Percentiles rank a stretch among this genome's conserved stretches.
phyloP scores from a whole-genome alignment of 305 asterid genomes.

The Solanum hybrid region DNA sequence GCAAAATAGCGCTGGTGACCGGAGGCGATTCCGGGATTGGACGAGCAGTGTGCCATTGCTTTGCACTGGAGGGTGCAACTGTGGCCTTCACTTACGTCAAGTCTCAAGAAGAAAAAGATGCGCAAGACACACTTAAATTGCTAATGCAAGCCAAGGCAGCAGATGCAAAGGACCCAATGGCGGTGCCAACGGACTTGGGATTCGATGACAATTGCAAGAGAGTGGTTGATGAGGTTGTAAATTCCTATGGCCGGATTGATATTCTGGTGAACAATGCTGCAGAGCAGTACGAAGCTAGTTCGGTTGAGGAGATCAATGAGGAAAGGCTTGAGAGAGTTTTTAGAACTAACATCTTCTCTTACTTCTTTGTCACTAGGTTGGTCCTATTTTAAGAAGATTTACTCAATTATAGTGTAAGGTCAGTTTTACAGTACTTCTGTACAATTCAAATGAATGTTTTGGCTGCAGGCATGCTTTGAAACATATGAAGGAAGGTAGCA shows the following conservation, averaged over 20 bases:
- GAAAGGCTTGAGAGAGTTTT: constrained; percentile 62
- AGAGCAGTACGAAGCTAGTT: constrained; percentile 44
- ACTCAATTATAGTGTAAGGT: background rate
- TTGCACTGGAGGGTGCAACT: constrained; percentile 67
- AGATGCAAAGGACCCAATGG: constrained; percentile 57
- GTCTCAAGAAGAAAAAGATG: constrained; percentile 67
- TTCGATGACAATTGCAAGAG: constrained; percentile 62
- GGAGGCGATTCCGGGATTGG: constrained; percentile 91
- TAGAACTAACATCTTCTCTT: constrained; percentile 57
- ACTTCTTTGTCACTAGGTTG: constrained; percentile 50
- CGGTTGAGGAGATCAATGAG: constrained; percentile 71
- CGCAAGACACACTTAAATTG: constrained; percentile 42
- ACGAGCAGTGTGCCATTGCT: constrained; percentile 57
- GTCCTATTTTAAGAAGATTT: background rate
- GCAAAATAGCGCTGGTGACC: constrained; percentile 58
- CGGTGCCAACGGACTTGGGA: constrained; percentile 56
- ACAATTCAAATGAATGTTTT: background rate
- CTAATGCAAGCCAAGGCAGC: constrained; percentile 30
- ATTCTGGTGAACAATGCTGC: constrained; percentile 72
- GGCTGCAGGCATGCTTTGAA: constrained; percentile 53
- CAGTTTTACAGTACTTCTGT: background rate
- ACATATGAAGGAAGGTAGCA: constrained; percentile 71
- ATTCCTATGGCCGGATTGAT: constrained; percentile 43
- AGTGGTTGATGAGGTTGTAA: constrained; percentile 58
- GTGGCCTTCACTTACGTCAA: constrained; percentile 75